These are phyloP conservation scores for Cadophora sp. DNA, from an alignment of 2,329 filamentous ascomycete genomes.

Conservation along the genomic window DNA sequence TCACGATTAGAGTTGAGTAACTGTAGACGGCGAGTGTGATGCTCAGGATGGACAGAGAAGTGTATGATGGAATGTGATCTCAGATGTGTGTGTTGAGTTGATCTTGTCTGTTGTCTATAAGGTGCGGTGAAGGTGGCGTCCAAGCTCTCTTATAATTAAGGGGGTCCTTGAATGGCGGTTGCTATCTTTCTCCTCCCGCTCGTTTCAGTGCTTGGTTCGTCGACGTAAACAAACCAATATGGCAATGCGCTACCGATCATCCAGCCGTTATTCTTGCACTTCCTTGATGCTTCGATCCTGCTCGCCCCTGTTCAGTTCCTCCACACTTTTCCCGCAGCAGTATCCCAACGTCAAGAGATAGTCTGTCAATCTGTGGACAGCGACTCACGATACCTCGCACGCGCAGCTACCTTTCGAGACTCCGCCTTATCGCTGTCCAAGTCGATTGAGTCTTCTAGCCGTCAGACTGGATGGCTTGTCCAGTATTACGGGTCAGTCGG, in stretches of 20 bases:
- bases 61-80: conserved; percentile 7
- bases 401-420: conserved; percentile 22
- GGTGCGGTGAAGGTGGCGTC: conserved; percentile 11
- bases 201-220: conserved; percentile 16
- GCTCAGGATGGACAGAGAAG: neutral
- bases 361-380: conserved; percentile 36
- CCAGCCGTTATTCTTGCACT: conserved; percentile 40
- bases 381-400: conserved; percentile 38
- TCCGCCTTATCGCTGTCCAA: conserved; percentile 38
- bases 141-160: conserved; percentile 20
- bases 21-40: neutral
- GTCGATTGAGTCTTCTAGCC: conserved; percentile 29
- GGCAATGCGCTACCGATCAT: conserved; percentile 39
- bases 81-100: neutral
- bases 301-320: conserved; percentile 37
- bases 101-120: neutral
- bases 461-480: conserved; percentile 29
- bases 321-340: conserved; percentile 40
- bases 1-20: neutral
- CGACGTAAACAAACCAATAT: conserved; percentile 36
- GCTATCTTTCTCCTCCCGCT: conserved; percentile 10
- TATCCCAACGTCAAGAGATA: conserved; percentile 32
- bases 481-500: conserved; percentile 28
- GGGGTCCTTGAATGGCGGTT: neutral
- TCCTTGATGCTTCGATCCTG: conserved; percentile 40